Evolutionary conservation across 768 basidiomycete species (phyloP).

Genomic region (Trametes maxima): DNA sequence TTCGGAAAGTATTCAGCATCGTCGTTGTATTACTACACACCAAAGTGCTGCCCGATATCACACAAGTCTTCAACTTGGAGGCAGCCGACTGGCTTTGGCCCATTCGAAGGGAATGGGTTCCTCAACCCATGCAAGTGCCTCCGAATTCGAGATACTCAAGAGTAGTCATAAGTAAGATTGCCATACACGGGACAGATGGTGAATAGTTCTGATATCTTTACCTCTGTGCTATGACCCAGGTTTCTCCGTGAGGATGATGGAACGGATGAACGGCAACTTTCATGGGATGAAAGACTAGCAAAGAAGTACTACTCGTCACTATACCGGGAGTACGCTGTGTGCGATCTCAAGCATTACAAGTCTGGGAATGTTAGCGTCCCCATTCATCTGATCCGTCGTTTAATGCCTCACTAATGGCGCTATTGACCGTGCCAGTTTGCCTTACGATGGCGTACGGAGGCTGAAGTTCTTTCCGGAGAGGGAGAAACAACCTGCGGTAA

Average conservation of each 20-base stretch:
- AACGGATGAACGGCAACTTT: constrained; percentile 35
- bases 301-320: constrained; percentile 86
- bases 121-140: neutral
- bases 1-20: neutral
- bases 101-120: neutral
- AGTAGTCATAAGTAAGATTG: constrained; percentile 61
- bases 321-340: constrained; percentile 90
- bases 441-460: constrained; percentile 91
- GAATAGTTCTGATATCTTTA: constrained; percentile 5
- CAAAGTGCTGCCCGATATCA: too few relatives aligned
- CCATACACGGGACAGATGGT: neutral
- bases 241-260: constrained; percentile 73
- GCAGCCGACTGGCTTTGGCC: neutral
- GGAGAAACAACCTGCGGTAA: constrained; percentile 92
- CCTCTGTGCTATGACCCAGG: constrained; percentile 38
- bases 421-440: constrained; percentile 62
- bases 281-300: constrained; percentile 88
- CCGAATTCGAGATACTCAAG: constrained; percentile 80
- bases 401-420: neutral
- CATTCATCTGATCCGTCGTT: neutral
- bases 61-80: too few relatives aligned
- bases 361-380: constrained; percentile 69
- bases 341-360: constrained; percentile 96
- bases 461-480: constrained; percentile 81
- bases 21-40: too few relatives aligned